Evolutionary conservation across 345 rosid genomes (phyloP).

Genomic region (Syzygium jambos): DNA sequence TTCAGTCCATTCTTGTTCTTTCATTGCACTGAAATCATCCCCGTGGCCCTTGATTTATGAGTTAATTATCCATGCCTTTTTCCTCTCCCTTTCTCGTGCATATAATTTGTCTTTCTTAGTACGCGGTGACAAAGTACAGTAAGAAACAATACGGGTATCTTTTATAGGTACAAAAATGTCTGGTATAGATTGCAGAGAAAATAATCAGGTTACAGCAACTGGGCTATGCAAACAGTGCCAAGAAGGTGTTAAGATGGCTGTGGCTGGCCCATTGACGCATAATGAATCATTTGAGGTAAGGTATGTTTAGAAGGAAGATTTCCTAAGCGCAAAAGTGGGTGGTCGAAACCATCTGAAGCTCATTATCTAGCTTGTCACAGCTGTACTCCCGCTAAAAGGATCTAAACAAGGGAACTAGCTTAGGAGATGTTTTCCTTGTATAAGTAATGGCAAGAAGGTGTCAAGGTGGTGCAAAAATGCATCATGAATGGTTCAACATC

Average conservation of each 20-base stretch:
- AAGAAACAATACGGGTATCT: background rate
- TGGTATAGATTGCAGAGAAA: background rate
- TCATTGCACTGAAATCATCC: background rate
- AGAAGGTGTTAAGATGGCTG: background rate
- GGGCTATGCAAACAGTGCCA: background rate
- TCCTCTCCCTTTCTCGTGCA: background rate
- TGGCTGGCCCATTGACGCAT: background rate
- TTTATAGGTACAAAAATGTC: background rate
- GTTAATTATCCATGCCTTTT: background rate
- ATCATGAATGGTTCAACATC: background rate
- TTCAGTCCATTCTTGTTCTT: background rate
- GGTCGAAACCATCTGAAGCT: background rate
- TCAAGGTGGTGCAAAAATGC: background rate
- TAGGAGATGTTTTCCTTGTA: background rate
- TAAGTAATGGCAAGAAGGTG: background rate
- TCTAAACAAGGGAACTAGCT: background rate
- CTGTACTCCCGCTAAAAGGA: background rate
- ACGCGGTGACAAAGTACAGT: background rate
- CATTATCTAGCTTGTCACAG: background rate
- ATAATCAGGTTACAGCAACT: background rate
- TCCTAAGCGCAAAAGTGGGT: background rate
- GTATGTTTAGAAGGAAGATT: background rate
- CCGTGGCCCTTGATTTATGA: background rate
- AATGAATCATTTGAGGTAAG: background rate
- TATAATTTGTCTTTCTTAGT: background rate